Evolutionary conservation across 805 yeast species (phyloP).

Genomic region (Starmerella davenportii): DNA sequence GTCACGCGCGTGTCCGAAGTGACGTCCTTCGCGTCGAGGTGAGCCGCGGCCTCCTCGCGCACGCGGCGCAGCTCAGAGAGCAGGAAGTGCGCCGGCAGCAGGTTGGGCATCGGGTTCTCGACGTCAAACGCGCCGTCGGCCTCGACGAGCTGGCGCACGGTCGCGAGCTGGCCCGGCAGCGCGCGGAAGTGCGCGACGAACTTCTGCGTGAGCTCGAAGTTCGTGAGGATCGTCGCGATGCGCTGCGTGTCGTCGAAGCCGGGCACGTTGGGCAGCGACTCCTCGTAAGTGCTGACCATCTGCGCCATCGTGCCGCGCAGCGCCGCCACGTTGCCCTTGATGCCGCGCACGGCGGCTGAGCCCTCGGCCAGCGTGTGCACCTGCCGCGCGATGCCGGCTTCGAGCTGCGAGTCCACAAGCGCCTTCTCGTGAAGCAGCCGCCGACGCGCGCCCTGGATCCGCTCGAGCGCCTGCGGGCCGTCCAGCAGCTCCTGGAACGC

Average conservation of each 20-base stretch:
- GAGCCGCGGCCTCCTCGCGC: conserved; percentile 40
- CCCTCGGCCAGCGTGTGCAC: conserved; percentile 35
- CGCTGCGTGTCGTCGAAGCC: conserved; percentile 52
- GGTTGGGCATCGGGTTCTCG: conserved; percentile 30
- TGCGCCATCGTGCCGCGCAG: conserved; percentile 19
- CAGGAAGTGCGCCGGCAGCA: conserved; percentile 51
- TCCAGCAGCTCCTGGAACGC: conserved; percentile 12
- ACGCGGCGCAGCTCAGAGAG: conserved; percentile 60
- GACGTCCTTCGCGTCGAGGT: conserved; percentile 18
- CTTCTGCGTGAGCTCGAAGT: conserved; percentile 48
- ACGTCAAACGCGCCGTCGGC: conserved; percentile 28
- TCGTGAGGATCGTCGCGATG: conserved; percentile 51
- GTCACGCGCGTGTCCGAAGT: conserved; percentile 54
- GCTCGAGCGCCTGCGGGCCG: conserved; percentile 21
- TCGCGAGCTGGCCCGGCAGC: conserved; percentile 34
- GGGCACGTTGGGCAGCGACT: conserved; percentile 39
- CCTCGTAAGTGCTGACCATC: conserved; percentile 35
- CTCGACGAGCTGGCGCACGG: conserved; percentile 37
- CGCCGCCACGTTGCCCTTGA: conserved; percentile 26
- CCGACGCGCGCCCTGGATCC: conserved; percentile 21
- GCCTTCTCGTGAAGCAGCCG: conserved; percentile 40
- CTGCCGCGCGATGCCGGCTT: conserved; percentile 48
- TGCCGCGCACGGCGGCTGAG: conserved; percentile 22
- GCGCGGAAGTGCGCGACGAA: conserved; percentile 45
- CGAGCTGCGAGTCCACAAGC: conserved; percentile 56